A percentile compares a stretch with the other conserved stretches of the same genome.
Evolutionary conservation across 2,329 filamentous ascomycete species (phyloP).

Genomic region (Aspergillus sp.): DNA sequence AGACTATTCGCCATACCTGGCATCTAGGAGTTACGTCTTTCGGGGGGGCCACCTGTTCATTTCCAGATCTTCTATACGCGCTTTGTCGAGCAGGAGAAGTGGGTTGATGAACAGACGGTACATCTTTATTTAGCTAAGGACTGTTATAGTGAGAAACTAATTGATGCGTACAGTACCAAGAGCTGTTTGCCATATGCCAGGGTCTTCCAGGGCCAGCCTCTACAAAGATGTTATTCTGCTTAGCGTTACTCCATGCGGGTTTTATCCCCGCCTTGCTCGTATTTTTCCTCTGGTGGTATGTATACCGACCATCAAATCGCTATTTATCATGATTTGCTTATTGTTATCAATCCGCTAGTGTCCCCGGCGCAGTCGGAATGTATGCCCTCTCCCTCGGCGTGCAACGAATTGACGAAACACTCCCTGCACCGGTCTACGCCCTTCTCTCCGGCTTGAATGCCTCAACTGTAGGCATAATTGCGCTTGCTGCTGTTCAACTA

Average conservation of each 20-base stretch:
- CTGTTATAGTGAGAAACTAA: neutral
- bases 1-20: conserved; percentile 50
- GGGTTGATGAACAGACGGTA: conserved; percentile 70
- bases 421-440: conserved; percentile 66
- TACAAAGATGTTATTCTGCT: conserved; percentile 71
- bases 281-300: conserved; percentile 65
- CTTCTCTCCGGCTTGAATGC: conserved; percentile 71
- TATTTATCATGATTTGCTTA: too few species aligned
- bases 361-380: conserved; percentile 71
- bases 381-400: conserved; percentile 66
- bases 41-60: conserved; percentile 66
- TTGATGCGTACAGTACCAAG: conserved; percentile 57
- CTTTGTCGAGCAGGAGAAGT: conserved; percentile 61
- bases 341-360: conserved; percentile 34
- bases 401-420: conserved; percentile 55
- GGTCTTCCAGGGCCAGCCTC: conserved; percentile 66
- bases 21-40: conserved; percentile 66
- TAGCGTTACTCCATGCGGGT: conserved; percentile 64
- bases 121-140: conserved; percentile 15
- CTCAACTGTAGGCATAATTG: conserved; percentile 70
- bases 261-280: conserved; percentile 57
- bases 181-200: conserved; percentile 69
- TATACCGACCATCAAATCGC: neutral
- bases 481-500: conserved; percentile 67
- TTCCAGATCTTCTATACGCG: conserved; percentile 65